phyloP scores from a whole-genome alignment of 2,329 filamentous ascomycete species.

The Xylariaceae sp. region DNA sequence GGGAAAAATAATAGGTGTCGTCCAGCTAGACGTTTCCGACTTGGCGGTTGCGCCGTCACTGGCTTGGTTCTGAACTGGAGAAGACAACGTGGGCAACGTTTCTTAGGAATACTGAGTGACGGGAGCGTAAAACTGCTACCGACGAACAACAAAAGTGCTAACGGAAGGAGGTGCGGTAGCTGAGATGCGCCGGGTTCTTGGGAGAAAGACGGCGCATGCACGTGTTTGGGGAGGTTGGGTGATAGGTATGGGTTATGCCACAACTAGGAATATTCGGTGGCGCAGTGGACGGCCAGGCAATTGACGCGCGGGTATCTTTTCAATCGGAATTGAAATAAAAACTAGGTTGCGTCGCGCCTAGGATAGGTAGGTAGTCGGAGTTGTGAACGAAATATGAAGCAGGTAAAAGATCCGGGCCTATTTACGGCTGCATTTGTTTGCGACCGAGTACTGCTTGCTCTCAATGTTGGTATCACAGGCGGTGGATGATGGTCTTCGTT shows the following conservation, averaged over 20 bases:
- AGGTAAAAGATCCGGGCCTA: background rate
- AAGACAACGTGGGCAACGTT: slow-evolving; percentile 47
- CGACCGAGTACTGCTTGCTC: background rate
- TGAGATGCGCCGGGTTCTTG: background rate
- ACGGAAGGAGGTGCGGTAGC: background rate
- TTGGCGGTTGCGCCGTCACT: slow-evolving; percentile 38
- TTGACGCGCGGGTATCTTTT: slow-evolving; percentile 1
- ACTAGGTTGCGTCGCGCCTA: slow-evolving; percentile 8
- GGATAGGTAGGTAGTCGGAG: background rate
- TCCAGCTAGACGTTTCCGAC: slow-evolving; percentile 31
- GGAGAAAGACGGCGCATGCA: background rate
- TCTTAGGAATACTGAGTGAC: slow-evolving; percentile 32
- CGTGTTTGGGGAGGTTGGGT: slow-evolving; percentile 18
- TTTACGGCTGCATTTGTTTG: background rate
- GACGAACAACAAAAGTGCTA: slow-evolving; percentile 1
- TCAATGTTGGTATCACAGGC: background rate
- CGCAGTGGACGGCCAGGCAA: slow-evolving; percentile 15
- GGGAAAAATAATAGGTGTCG: slow-evolving; percentile 37
- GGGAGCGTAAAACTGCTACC: slow-evolving; percentile 12
- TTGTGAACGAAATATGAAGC: background rate
- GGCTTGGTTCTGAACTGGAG: slow-evolving; percentile 34
- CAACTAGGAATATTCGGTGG: slow-evolving; percentile 20
- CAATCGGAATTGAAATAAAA: background rate
- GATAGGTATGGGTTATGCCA: slow-evolving; percentile 7
- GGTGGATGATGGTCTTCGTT: slow-evolving; percentile 5